phyloP scores from a whole-genome alignment of 768 basidiomycete species.

The Lepiota brunneoincarnata region DNA sequence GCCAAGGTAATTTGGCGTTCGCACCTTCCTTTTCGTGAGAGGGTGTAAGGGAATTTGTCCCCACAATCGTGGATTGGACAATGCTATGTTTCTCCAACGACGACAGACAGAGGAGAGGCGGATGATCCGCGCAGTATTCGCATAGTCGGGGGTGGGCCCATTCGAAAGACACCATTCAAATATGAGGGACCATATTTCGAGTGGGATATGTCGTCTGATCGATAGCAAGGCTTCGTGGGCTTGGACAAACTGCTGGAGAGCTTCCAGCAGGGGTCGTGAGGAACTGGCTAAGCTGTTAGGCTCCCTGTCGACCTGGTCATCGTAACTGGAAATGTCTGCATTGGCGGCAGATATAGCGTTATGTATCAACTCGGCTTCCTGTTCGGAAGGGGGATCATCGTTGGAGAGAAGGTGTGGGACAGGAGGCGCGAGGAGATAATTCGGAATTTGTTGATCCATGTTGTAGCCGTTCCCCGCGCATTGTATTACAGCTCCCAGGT shows the following conservation, averaged over 20 bases:
- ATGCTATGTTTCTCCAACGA: background rate
- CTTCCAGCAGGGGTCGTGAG: background rate
- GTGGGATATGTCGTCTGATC: background rate
- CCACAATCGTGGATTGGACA: background rate
- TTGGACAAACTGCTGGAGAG: background rate
- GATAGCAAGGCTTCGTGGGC: background rate
- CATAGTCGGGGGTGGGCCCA: too few species aligned
- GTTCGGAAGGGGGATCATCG: background rate
- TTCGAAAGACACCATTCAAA: background rate
- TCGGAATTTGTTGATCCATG: too few species aligned
- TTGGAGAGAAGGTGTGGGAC: background rate
- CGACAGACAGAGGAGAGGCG: background rate
- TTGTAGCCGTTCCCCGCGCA: too few species aligned
- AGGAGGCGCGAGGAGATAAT: background rate
- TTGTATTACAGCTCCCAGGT: too few species aligned
- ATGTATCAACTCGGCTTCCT: background rate
- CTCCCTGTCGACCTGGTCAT: background rate
- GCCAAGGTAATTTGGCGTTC: background rate
- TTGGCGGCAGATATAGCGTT: background rate
- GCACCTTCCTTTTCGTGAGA: background rate
- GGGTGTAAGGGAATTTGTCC: background rate
- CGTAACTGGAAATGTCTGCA: background rate
- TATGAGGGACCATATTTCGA: constrained; percentile 1
- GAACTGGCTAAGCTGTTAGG: background rate
- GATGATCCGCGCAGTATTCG: background rate